Evolutionary conservation across 139 green algal genomes (phyloP), one percentile per base, ranked within the genome.

Genomic region (Pleodorina starrii): DNA sequence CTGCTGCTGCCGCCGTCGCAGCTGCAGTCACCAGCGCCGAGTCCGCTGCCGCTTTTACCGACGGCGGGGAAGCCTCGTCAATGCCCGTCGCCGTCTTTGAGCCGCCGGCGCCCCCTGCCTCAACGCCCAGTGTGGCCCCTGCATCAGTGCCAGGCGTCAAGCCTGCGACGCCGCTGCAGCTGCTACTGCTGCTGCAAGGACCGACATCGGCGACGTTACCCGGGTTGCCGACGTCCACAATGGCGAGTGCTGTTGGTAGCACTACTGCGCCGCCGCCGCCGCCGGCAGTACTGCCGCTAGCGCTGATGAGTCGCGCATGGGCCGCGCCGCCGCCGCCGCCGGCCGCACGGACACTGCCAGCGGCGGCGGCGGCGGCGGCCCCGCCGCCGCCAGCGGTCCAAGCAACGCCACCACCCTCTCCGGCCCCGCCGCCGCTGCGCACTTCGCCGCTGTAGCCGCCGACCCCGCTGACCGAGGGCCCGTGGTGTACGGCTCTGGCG

Each of bases 141-240:
- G n/a, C n/a, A n/a, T n/a, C n/a, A n/a, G n/a, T n/a, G n/a, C n/a
- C n/a, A n/a, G n/a, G n/a, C n/a, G n/a, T n/a, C n/a, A n/a, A n/a
- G n/a, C n/a, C n/a, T n/a, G n/a, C 29, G 63, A 23, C 63, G 63
- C 63, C 63, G 63, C 63, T 73, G 63, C 63, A 73, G 63, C 63
- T 73, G 63, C 29, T 73, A 38, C 63, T 73, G 63, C 63, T 73
- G 29, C 63, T 73, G 63, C 63, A 73, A 19, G 63, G 63, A 73
- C 32, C 16, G 35, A 19, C 63, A 23, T 38, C 32, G 14, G 25
- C 63, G 63, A 38, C 25, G 19, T 10, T 38, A 35, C 32, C 63
- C 11, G 21, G 5, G 29, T 73, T 23, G 63, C 35, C 11, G 3
- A 66, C 54, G 9, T 25, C 9, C 21, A 25, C 54, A 73, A 10